A percentile compares a stretch with the other conserved stretches of the same genome.
Conservation (phyloP, 2,329 filamentous ascomycete species). For the Diaporthe velutina region DNA sequence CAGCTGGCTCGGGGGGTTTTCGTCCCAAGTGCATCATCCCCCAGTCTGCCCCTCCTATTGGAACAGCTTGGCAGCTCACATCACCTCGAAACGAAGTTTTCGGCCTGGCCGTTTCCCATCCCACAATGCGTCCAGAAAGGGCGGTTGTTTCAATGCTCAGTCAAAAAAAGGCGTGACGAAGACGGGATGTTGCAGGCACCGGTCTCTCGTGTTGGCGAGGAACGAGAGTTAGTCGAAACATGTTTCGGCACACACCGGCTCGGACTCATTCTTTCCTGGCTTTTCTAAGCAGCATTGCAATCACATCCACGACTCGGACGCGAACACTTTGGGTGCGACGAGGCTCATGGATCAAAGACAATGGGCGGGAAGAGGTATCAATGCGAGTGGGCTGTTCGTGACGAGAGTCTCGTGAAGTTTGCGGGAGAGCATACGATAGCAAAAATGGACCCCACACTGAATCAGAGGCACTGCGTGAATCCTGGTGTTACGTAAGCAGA, state of each 20-base stretch:
- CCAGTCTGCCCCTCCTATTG: constrained; percentile 21
- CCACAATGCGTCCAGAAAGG: neutral
- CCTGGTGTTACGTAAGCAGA: neutral
- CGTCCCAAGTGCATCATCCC: constrained; percentile 23
- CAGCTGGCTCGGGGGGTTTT: constrained; percentile 22
- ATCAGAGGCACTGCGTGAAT: neutral
- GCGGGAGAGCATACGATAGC: neutral
- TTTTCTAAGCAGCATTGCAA: constrained; percentile 9
- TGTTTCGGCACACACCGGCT: constrained; percentile 27
- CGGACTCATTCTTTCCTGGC: neutral
- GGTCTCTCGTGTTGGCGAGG: constrained; percentile 18
- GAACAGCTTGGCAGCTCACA: constrained; percentile 28
- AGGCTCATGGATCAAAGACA: constrained; percentile 8
- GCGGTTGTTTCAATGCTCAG: constrained; percentile 17
- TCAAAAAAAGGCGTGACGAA: neutral
- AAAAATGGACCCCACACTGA: neutral
- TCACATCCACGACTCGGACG: constrained; percentile 16
- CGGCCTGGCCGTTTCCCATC: constrained; percentile 21
- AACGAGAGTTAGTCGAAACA: constrained; percentile 21
- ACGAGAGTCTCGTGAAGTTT: neutral
- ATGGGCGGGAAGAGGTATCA: neutral
- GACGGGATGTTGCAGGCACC: constrained; percentile 12
- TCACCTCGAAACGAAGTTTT: constrained; percentile 26
- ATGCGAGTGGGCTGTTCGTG: constrained; percentile 1
- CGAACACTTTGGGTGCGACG: constrained; percentile 18